Evolutionary conservation across 1,284 basidiomycete species (phyloP).

Genomic region (Afroboletus lepidellus): DNA sequence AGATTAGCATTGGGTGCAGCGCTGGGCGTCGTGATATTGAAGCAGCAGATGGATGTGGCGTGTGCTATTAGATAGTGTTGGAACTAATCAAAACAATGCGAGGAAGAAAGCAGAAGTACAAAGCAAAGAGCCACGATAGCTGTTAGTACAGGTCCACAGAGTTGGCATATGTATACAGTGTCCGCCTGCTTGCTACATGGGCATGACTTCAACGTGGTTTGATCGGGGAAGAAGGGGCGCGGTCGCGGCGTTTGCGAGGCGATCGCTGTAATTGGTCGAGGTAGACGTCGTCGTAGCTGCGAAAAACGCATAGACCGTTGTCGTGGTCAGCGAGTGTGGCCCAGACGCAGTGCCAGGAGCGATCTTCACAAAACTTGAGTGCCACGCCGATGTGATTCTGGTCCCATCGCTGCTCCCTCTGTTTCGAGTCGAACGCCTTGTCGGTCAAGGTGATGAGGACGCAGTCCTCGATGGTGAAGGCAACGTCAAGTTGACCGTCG

Average conservation of each 20-base stretch:
- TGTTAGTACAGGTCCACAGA: conserved; percentile 21
- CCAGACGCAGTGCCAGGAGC: conserved; percentile 62
- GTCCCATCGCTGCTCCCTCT: conserved; percentile 45
- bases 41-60: conserved; percentile 5
- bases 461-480: conserved; percentile 50
- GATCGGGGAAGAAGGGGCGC: conserved; percentile 21
- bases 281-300: conserved; percentile 63
- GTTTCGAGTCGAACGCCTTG: conserved; percentile 48
- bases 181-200: conserved; percentile 8
- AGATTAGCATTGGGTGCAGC: conserved; percentile 10
- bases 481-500: conserved; percentile 37
- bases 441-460: conserved; percentile 55
- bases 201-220: conserved; percentile 20
- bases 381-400: conserved; percentile 54
- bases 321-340: conserved; percentile 53
- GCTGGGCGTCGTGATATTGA: conserved; percentile 4
- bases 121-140: background rate
- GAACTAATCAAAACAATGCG: conserved; percentile 18
- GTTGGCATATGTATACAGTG: conserved; percentile 13
- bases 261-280: conserved; percentile 41
- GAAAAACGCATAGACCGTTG: conserved; percentile 46
- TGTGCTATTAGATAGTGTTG: conserved; percentile 5
- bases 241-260: conserved; percentile 35
- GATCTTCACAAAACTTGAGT: conserved; percentile 43
- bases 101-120: conserved; percentile 5